Evolutionary conservation across 2,329 filamentous ascomycete species (phyloP).

Genomic region (Xylaria sp.): DNA sequence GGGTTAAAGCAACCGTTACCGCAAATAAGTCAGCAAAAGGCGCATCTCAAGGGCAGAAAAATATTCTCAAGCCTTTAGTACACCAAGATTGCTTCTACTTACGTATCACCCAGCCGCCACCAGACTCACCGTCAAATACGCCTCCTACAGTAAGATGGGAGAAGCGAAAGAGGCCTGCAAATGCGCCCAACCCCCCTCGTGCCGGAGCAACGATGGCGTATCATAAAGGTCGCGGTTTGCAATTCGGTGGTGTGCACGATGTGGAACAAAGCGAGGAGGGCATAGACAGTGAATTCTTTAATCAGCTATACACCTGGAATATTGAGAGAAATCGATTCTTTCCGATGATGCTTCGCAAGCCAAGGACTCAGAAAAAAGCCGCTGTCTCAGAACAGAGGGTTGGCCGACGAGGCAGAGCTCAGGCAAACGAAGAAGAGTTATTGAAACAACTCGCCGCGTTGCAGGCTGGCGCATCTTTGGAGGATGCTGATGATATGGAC

Average conservation of each 20-base stretch:
- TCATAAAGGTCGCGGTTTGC: slow-evolving; percentile 91
- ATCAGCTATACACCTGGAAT: slow-evolving; percentile 91
- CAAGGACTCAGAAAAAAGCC: slow-evolving; percentile 73
- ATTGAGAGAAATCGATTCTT: slow-evolving; percentile 96
- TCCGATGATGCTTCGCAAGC: slow-evolving; percentile 78
- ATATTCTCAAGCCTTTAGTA: slow-evolving; percentile 84
- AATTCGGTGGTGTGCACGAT: slow-evolving; percentile 95
- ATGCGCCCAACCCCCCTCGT: slow-evolving; percentile 82
- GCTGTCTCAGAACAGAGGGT: slow-evolving; percentile 66
- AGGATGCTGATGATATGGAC: slow-evolving; percentile 58
- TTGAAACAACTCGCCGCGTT: slow-evolving; percentile 86
- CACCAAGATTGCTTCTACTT: slow-evolving; percentile 97
- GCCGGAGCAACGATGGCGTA: slow-evolving; percentile 94
- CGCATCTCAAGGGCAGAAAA: slow-evolving; percentile 69
- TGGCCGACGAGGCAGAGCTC: slow-evolving; percentile 76
- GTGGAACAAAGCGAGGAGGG: slow-evolving; percentile 92
- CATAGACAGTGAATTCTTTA: slow-evolving; percentile 98
- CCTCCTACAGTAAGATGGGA: slow-evolving; percentile 88
- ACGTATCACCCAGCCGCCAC: slow-evolving; percentile 76
- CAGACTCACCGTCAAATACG: slow-evolving; percentile 72
- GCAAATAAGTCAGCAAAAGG: slow-evolving; percentile 73
- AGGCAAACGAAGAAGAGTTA: slow-evolving; percentile 92
- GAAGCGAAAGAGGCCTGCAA: slow-evolving; percentile 89
- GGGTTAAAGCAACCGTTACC: slow-evolving; percentile 77
- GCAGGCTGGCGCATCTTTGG: slow-evolving; percentile 76